Evolutionary conservation across 2,329 filamentous ascomycete species (phyloP).

Genomic region (Colletotrichum sp.): DNA sequence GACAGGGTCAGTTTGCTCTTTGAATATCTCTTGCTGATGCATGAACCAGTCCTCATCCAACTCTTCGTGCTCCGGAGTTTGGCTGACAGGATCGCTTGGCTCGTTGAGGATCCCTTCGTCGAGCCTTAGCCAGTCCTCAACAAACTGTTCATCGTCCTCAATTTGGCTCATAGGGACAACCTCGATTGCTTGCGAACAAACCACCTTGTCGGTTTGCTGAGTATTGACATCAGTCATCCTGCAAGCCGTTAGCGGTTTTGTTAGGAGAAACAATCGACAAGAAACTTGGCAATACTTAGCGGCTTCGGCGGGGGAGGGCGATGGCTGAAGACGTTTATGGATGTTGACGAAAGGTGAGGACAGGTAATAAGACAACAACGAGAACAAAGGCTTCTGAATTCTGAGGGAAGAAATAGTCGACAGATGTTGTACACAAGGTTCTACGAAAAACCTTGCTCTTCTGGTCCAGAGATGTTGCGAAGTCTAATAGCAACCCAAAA

Average conservation of each 20-base stretch:
- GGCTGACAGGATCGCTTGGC: not conserved
- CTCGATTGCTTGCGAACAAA: not conserved
- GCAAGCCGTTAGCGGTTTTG: not conserved
- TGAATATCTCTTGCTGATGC: not conserved
- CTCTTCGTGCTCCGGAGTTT: not conserved
- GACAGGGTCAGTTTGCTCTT: not conserved
- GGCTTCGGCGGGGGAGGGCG: not conserved
- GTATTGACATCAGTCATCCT: not conserved
- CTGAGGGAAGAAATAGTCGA: not conserved
- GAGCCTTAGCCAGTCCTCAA: not conserved
- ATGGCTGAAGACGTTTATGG: not conserved
- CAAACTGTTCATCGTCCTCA: not conserved
- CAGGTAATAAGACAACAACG: not conserved
- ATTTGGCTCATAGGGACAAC: not conserved
- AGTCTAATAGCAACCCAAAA: not conserved
- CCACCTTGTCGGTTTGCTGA: not conserved
- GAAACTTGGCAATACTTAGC: not conserved
- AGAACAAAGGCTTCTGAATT: not conserved
- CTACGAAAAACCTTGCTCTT: not conserved
- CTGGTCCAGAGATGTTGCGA: not conserved
- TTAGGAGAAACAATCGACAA: not conserved
- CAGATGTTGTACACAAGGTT: not conserved
- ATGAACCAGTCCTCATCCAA: not conserved
- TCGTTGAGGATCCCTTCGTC: not conserved
- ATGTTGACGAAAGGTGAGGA: not conserved